Conservation (phyloP, 805 yeast genomes). For the Komagataella populi region DNA sequence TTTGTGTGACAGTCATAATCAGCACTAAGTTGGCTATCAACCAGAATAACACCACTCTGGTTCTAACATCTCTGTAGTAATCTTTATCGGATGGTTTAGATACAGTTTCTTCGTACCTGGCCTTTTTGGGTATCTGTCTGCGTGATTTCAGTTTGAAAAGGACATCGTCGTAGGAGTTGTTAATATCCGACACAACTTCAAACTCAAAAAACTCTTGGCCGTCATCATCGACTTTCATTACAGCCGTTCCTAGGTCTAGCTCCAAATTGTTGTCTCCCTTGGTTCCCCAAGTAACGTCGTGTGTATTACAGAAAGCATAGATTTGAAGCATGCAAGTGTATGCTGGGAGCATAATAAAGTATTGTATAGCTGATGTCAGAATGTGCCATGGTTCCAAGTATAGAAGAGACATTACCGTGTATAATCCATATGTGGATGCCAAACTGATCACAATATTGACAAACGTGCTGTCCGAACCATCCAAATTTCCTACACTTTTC, state of each 20-base stretch:
- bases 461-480: constrained; percentile 27
- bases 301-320: constrained; percentile 95
- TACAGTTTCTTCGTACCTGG: constrained; percentile 23
- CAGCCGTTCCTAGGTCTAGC: constrained; percentile 66
- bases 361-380: constrained; percentile 74
- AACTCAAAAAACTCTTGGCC: constrained; percentile 78
- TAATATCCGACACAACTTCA: constrained; percentile 67
- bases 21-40: constrained; percentile 68
- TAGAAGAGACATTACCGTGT: constrained; percentile 65
- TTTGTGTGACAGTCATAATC: constrained; percentile 80
- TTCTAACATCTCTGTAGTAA: constrained; percentile 88
- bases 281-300: constrained; percentile 98
- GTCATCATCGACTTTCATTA: constrained; percentile 63
- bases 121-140: constrained; percentile 42
- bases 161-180: constrained; percentile 68
- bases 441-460: constrained; percentile 74
- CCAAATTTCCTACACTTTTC: constrained; percentile 21
- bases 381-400: constrained; percentile 97
- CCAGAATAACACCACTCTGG: constrained; percentile 95
- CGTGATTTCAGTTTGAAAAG: constrained; percentile 60
- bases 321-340: constrained; percentile 88
- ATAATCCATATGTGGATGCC: constrained; percentile 85
- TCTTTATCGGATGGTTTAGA: constrained; percentile 42
- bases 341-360: constrained; percentile 80
- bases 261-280: constrained; percentile 79